Percentiles rank a stretch among this genome's conserved stretches.
These are phyloP conservation scores for Podaxis sp. DNA, from an alignment of 768 basidiomycete genomes.

Conservation along the genomic window DNA sequence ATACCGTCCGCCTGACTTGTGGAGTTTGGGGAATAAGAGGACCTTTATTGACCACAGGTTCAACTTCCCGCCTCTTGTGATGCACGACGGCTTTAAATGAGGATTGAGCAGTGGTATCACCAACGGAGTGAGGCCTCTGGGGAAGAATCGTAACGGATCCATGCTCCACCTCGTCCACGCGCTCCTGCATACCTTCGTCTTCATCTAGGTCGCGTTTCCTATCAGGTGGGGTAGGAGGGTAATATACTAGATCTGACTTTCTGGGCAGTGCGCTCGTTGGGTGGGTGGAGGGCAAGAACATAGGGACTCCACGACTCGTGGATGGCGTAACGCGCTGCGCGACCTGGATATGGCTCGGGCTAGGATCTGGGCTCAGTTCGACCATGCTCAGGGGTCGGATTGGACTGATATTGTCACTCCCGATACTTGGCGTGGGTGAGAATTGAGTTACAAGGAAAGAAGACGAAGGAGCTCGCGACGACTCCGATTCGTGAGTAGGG, in stretches of 20 bases:
- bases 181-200: not conserved
- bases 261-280: conserved; percentile 18
- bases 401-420: conserved; percentile 7
- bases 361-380: conserved; percentile 29
- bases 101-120: conserved; percentile 19
- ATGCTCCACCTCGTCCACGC: conserved; percentile 9
- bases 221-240: conserved; percentile 36
- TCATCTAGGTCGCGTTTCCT: conserved; percentile 15
- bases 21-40: conserved; percentile 1
- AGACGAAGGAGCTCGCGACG: conserved; percentile 2
- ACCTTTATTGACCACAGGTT: not conserved
- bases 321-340: conserved; percentile 39
- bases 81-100: conserved; percentile 62
- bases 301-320: conserved; percentile 35
- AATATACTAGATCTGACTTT: conserved; percentile 35
- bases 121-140: conserved; percentile 20
- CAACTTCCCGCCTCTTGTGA: conserved; percentile 45
- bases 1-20: conserved; percentile 17
- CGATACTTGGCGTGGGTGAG: not conserved
- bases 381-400: conserved; percentile 37
- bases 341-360: conserved; percentile 31
- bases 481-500: not conserved
- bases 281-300: conserved; percentile 31
- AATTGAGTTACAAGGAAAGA: not conserved
- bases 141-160: conserved; percentile 20